These are phyloP conservation scores for Dioscorea dumetorum DNA, from an alignment of 106 monocot genomes.

Conservation along the genomic window DNA sequence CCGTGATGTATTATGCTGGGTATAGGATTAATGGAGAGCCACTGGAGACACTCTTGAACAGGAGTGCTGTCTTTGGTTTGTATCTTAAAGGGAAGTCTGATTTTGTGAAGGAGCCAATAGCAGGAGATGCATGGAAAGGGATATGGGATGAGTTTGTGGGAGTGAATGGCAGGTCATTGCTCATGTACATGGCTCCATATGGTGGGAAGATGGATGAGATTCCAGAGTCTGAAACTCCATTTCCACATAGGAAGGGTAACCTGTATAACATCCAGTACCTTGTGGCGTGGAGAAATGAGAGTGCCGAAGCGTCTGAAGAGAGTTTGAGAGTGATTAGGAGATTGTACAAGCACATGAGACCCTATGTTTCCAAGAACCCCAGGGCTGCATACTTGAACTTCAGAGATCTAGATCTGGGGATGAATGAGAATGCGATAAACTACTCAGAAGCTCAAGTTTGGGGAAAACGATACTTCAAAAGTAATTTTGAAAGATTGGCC, in stretches of 20 bases:
- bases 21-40: not conserved
- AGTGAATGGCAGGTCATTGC: not conserved
- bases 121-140: slow-evolving; percentile 9
- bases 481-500: not conserved
- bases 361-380: slow-evolving; percentile 9
- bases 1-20: not conserved
- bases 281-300: not conserved
- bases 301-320: not conserved
- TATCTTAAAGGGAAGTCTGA: not conserved
- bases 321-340: not conserved
- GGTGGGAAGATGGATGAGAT: slow-evolving; percentile 9
- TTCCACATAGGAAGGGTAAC: slow-evolving; percentile 9
- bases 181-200: slow-evolving; percentile 6
- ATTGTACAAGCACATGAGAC: slow-evolving; percentile 3
- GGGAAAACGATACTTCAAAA: not conserved
- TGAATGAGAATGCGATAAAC: not conserved
- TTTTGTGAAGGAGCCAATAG: not conserved
- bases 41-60: not conserved
- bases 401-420: not conserved
- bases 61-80: too few species aligned
- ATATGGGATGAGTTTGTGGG: slow-evolving; percentile 1
- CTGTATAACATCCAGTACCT: slow-evolving; percentile 6
- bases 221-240: not conserved
- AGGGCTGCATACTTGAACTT: slow-evolving; percentile 5
- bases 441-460: not conserved